Evolutionary conservation across 352 stramenopile species (phyloP), one percentile per base, ranked within the genome.

Genomic region (Globisporangium radiosum): DNA sequence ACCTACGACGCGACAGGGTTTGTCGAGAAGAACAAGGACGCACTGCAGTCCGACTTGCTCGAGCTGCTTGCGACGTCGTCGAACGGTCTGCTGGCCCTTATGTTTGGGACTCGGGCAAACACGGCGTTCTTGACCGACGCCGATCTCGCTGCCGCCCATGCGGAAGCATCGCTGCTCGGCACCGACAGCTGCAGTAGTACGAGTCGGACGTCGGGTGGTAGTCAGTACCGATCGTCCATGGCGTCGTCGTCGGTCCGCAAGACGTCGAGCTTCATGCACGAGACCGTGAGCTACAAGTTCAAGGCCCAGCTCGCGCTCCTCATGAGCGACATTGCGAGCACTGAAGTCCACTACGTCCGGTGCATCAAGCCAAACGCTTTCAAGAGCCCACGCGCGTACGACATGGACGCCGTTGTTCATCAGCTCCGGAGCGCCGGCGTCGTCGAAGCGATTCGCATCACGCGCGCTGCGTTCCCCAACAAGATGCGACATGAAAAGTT

Each of bases 401-500:
- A 99, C 51, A 87, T 93, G 47, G 69, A 83, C 57, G 64, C 72
- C 0, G 89, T 97, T 38, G 76, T 95, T 38, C 91, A 87, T 55
- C 89, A 97, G 58, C 72, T 97, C 50, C 83, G 89, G 5, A 96
- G 85, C 58, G 89, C 87, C 3, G 89, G 89, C 60, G 87, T 97
- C 25, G 84, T 97, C 40, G 87, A 97, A 70, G 89, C 89, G 1
- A 96, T 97, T 52, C 85, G 89, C 25, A 96, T 97, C 57, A 94
- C 85, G 49, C 80, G 89, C 19, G 81, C 86, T 1, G 84, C 89
- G 1, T 97, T 96, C 63, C 89, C 89, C 3, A 97, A 97, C 79
- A 98, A 98, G 54, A 87, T 99, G 65, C 76, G 76, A 36, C 96
- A 99, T 70, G 72, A 96, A 58, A 88, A 88, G 49, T 95, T 93